A percentile compares a stretch with the other conserved stretches of the same genome.
Evolutionary conservation across 2,329 filamentous ascomycete species (phyloP).

Genomic region (Grosmannia huntii): DNA sequence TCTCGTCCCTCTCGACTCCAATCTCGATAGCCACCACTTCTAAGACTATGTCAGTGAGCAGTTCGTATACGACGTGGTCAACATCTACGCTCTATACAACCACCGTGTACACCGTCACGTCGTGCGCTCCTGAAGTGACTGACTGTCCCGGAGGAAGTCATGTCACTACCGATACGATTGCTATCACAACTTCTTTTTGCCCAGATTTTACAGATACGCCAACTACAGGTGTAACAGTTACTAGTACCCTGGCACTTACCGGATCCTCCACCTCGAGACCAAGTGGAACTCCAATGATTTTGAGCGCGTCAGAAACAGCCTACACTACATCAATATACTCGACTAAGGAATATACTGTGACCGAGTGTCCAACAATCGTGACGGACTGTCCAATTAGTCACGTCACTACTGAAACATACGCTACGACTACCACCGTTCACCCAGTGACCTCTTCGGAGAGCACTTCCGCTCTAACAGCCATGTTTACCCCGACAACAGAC

Average conservation of each 20-base stretch:
- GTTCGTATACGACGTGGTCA: neutral
- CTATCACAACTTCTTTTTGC: neutral
- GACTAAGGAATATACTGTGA: slow-evolving; percentile 16
- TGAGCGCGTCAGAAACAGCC: neutral
- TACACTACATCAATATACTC: slow-evolving; percentile 14
- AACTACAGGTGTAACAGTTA: neutral
- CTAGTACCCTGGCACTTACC: neutral
- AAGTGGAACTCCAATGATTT: too few relatives aligned
- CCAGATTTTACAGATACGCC: neutral
- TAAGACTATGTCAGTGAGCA: neutral
- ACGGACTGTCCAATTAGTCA: slow-evolving; percentile 14
- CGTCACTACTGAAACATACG: slow-evolving; percentile 16
- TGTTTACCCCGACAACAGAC: neutral
- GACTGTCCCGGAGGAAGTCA: neutral
- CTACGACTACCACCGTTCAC: slow-evolving; percentile 27
- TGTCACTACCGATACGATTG: neutral
- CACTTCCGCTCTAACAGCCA: neutral
- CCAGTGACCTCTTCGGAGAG: slow-evolving; percentile 16
- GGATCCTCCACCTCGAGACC: neutral
- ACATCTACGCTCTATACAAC: slow-evolving; percentile 4
- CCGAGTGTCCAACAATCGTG: slow-evolving; percentile 13
- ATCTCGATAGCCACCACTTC: neutral
- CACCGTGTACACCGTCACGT: slow-evolving; percentile 4
- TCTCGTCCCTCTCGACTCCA: neutral
- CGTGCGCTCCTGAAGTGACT: slow-evolving; percentile 5